Evolutionary conservation across 1,284 basidiomycete species (phyloP), one percentile per base, ranked within the genome.

Genomic region (Hypsizygus ulmarius): DNA sequence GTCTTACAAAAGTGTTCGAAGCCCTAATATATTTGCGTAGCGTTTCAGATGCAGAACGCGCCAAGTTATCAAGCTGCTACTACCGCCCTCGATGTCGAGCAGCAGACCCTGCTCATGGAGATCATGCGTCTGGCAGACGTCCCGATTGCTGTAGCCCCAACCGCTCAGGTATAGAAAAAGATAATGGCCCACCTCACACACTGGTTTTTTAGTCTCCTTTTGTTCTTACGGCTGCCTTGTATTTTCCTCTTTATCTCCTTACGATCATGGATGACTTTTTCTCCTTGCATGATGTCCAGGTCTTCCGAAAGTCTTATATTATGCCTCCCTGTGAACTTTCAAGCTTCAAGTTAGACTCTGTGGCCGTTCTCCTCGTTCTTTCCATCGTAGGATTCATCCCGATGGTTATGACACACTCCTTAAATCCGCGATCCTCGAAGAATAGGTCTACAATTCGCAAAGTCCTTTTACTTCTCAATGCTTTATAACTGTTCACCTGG

Each of bases 51-150:
- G 71, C 79, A 83, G 61, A 89, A 89, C 56, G 68, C 70, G 1
- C 65, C 72, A 3, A 66, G 74, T 42, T 90, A 90, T 64, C 84
- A 87, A 60, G 73, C 78, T 19, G 79, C 83, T 11, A 90, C 87
- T 29, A 87, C 87, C 3, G 72, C 72, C 15, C 72, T 91, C 51
- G 74, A 71, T 49, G 72, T 86, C 36, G 88, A 91, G 21, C 82
- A 85, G 56, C 87, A 89, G 64, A 85, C 86, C 0, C 59, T 83
- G 43, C 73, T 91, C 45, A 90, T 90, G 85, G 88, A 91, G 60
- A 77, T 88, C 47, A 89, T 90, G 86, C 73, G 77, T 43, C 71
- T 77, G 60, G 84, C 83, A 41, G 75, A 76, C 54, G 59, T 64
- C 36, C 62, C 60, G 52, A 48, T 57, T n/a, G 50, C 49, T 44